These are phyloP conservation scores for Magnolia kwangsiensis DNA, from an alignment of 164 flowering plant species.

Conservation along the genomic window DNA sequence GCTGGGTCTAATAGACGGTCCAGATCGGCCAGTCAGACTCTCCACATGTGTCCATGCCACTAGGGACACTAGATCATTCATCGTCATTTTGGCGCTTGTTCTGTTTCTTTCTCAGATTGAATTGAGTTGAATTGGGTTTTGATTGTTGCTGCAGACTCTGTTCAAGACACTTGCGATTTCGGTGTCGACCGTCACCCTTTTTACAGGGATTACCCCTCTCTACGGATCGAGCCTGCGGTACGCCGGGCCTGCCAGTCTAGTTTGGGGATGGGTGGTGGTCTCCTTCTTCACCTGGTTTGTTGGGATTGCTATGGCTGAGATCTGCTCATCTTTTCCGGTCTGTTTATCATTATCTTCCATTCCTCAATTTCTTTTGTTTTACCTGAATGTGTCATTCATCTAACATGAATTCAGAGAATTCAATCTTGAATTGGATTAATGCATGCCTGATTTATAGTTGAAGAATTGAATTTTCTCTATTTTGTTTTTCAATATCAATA, in stretches of 20 bases:
- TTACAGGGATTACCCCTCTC: constrained; percentile 66
- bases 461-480: too few species aligned
- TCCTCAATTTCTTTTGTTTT: neutral
- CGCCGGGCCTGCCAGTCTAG: constrained; percentile 69
- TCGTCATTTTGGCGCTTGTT: too few species aligned
- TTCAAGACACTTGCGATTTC: constrained; percentile 68
- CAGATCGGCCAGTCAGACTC: too few species aligned
- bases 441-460: too few species aligned
- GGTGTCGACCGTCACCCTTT: constrained; percentile 58
- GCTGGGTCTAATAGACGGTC: too few species aligned
- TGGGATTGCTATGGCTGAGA: constrained; percentile 74
- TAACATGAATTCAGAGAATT: neutral
- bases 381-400: neutral
- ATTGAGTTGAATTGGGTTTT: neutral
- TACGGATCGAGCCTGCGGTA: constrained; percentile 61
- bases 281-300: constrained; percentile 74
- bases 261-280: constrained; percentile 77
- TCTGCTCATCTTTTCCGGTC: constrained; percentile 78
- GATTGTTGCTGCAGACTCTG: constrained; percentile 36
- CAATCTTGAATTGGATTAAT: neutral
- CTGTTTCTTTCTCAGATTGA: neutral
- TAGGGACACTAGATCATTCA: too few species aligned
- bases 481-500: too few species aligned
- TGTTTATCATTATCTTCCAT: neutral
- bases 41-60: too few species aligned